phyloP scores from a whole-genome alignment of 768 basidiomycete species.

The Ramaria sp. region DNA sequence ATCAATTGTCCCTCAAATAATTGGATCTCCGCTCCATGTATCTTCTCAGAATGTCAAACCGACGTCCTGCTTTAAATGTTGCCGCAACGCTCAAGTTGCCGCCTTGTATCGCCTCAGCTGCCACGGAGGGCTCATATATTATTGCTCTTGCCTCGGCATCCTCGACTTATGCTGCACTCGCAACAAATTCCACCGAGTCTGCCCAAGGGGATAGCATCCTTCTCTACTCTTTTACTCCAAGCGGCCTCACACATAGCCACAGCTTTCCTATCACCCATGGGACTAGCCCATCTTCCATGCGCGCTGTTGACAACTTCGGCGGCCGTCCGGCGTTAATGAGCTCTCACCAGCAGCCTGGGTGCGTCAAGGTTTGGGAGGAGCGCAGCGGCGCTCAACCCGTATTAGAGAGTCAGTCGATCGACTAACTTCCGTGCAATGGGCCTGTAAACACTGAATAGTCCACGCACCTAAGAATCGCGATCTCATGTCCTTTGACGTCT shows the following conservation, averaged over 20 bases:
- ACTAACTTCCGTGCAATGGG: not conserved
- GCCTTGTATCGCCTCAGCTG: not conserved
- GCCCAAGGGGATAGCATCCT: conserved; percentile 55
- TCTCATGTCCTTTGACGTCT: conserved; percentile 61
- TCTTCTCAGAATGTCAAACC: too few species aligned
- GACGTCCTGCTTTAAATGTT: too few species aligned
- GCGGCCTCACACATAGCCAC: conserved; percentile 30
- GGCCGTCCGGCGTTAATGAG: conserved; percentile 38
- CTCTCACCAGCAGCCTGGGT: conserved; percentile 63
- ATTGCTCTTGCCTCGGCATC: conserved; percentile 43
- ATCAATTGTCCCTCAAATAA: too few species aligned
- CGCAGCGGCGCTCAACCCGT: conserved; percentile 34
- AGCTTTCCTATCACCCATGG: conserved; percentile 38
- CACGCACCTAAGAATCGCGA: conserved; percentile 19
- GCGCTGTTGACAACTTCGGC: conserved; percentile 30
- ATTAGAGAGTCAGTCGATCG: conserved; percentile 47
- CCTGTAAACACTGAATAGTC: not conserved
- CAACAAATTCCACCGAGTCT: conserved; percentile 24
- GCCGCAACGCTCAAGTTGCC: not conserved
- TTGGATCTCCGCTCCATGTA: not conserved
- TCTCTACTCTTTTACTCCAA: conserved; percentile 42
- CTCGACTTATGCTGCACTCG: conserved; percentile 43
- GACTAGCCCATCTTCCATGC: conserved; percentile 43
- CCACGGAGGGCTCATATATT: conserved; percentile 38
- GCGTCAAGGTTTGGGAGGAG: conserved; percentile 67